Base-by-base conservation (phyloP, 176 grass and related monocot genomes). In the Aegilops umbellulata region DNA sequence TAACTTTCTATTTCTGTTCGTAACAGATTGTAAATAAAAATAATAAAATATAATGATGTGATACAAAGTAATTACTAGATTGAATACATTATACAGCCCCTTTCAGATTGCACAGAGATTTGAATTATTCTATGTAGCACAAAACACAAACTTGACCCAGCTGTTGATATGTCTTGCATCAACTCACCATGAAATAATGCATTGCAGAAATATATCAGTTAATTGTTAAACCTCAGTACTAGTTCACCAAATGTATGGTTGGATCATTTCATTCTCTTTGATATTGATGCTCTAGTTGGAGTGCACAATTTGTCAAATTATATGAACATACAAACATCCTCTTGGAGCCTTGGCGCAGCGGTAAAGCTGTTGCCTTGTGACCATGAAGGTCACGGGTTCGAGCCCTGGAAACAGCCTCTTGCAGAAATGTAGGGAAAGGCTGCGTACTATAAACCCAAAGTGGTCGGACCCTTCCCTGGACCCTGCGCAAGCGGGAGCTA, bases 221-320 rank as follows among this genome's bases (percentile, higher is more conserved):
- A 53, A 76, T 0, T 51, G 26, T 53, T 76, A 62, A 24, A 62
- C 60, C 23, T n/a, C 14, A 47, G 76, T 14, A 60, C 60, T 22
- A 34, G 63, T 67, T 55, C 6, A 41, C 24, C 7, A 44, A 65
- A 65, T 77, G 60, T 60, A 61, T 65, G 44, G 44, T 80, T 79
- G 29, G 31, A 46, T 74, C 13, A 64, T 84, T 65, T 75, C 41
- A 77, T 85, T 77, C 53, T 79, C 42, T 72, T 13, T n/a, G 42
- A 79, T 57, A 67, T 9, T 53, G 49, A 53, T 53, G 49, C 49
- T 87, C 14, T 86, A 70, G 38, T 58, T 83, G 25, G 11, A 76
- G 25, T 70, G 20, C 22, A 39, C 67, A 70, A 42, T 72, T n/a
- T n/a, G n/a, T n/a, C 69, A 42, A 72, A 14, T 72, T 42, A 41